These are phyloP conservation scores for Bipolaris zeicola DNA, from an alignment of 2,329 filamentous ascomycete genomes.

Conservation along the genomic window DNA sequence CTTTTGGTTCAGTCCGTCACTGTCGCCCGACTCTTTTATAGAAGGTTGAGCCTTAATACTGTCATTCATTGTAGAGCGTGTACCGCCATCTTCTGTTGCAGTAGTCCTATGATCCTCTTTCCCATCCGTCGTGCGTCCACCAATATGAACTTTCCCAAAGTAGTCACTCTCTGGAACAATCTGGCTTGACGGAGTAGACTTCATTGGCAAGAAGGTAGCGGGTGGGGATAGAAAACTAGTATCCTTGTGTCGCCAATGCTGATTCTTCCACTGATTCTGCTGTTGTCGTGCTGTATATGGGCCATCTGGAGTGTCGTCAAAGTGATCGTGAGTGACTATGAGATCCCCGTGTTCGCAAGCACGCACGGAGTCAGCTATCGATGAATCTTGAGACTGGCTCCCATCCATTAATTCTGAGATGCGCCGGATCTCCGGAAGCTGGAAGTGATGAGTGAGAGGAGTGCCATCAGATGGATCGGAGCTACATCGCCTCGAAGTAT, in stretches of 20 bases:
- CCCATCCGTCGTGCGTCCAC: neutral
- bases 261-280: slow-evolving; percentile 1
- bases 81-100: slow-evolving; percentile 1
- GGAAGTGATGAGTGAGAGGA: slow-evolving; percentile 10
- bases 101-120: neutral
- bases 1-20: slow-evolving; percentile 9
- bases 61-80: slow-evolving; percentile 6
- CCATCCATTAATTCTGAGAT: slow-evolving; percentile 6
- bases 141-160: slow-evolving; percentile 1
- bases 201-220: neutral
- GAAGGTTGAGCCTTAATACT: neutral
- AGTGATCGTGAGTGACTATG: slow-evolving; percentile 5
- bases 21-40: slow-evolving; percentile 7
- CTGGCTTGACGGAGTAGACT: neutral
- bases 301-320: slow-evolving; percentile 2
- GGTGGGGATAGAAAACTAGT: too few relatives aligned
- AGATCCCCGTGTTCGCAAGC: slow-evolving; percentile 14
- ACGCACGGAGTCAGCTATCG: neutral
- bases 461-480: slow-evolving; percentile 22
- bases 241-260: neutral
- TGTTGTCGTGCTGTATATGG: neutral
- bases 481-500: slow-evolving; percentile 5
- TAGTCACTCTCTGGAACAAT: neutral
- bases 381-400: neutral
- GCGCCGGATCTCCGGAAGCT: slow-evolving; percentile 11